These are phyloP conservation scores for Halophytophthora polymorphica DNA, from an alignment of 352 stramenopile species.

Conservation along the genomic window DNA sequence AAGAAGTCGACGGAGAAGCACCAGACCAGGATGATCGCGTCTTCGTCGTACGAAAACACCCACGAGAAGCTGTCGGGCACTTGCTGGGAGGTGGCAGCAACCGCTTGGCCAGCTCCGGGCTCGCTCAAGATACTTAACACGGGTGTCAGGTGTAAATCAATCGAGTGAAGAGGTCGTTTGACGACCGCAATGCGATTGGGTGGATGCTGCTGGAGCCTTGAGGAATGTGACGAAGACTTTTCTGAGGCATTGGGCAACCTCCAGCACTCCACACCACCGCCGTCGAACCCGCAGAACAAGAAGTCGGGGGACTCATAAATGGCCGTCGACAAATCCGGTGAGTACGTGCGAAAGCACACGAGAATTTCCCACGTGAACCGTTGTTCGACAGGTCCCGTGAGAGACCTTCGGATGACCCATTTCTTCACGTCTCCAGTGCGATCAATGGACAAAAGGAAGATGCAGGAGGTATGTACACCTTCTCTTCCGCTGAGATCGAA, in stretches of 20 bases:
- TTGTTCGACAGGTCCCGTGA: not conserved
- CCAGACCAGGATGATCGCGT: constrained; percentile 46
- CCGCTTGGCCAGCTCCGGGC: constrained; percentile 9
- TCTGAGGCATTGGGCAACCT: constrained; percentile 16
- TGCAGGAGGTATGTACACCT: not conserved
- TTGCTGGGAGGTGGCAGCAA: constrained; percentile 7
- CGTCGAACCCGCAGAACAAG: constrained; percentile 50
- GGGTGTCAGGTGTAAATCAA: constrained; percentile 47
- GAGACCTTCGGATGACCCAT: constrained; percentile 23
- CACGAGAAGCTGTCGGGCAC: constrained; percentile 42
- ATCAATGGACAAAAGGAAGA: constrained; percentile 30
- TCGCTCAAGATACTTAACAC: constrained; percentile 40
- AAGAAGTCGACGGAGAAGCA: constrained; percentile 51
- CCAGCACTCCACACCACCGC: constrained; percentile 57
- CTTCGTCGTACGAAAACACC: constrained; percentile 49
- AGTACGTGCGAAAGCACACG: constrained; percentile 46
- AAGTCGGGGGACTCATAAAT: constrained; percentile 33
- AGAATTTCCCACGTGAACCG: constrained; percentile 33
- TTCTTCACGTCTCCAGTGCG: constrained; percentile 44
- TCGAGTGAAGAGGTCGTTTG: constrained; percentile 37
- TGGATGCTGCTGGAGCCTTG: constrained; percentile 14
- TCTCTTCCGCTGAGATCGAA: constrained; percentile 10
- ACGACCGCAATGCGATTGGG: constrained; percentile 34
- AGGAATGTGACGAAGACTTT: constrained; percentile 6
- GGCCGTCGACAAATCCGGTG: constrained; percentile 27